Evolutionary conservation across 805 yeast species (phyloP), one percentile per base, ranked within the genome.

Genomic region (Metschnikowia henanensis): DNA sequence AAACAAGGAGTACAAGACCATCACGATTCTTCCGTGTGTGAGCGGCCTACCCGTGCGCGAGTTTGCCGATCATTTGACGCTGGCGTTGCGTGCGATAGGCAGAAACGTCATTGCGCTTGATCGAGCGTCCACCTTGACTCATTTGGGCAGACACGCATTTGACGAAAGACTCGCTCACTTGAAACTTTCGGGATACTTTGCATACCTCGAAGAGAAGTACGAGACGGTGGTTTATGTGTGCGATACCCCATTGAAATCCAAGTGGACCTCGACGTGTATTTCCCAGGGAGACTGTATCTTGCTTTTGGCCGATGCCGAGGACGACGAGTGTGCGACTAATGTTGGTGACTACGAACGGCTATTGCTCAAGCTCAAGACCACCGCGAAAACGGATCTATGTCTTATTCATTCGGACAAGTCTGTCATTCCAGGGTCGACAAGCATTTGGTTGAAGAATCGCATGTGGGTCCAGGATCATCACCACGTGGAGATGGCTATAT

Each of bases 231-330:
- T 92, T 2, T 94, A 92, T 58, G 81, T 92, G 10, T 91, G 94
- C 20, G 98, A 94, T 56, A 82, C 97, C 0, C 75, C 86, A 0
- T 80, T 85, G 2, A 81, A 81, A 52, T 86, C 97, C 0, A 76
- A 82, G 16, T 92, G 99, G 99, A 88, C 97, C 0, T 76, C 80
- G 7, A 88, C 97, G 0, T 94, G 98, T 62, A 85, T 92, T 31
- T 81, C 91, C 7, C 97, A 92, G 62, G 98, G 96, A 15, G 98
- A 92, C 63, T 91, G 97, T 68, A 81, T 92, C n/a, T 68, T 94
- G 25, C 68, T 94, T 15, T 64, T 94, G 13, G 97, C 97, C 0
- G 91, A 92, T 66, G 95, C 97, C 0, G 70, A 76, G 6, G 78
- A 82, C 16, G 77, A 78, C 22, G 67, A 60, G 15, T 69, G 64